Base-by-base conservation (phyloP, 768 basidiomycete genomes). In the Hericium erinaceus region DNA sequence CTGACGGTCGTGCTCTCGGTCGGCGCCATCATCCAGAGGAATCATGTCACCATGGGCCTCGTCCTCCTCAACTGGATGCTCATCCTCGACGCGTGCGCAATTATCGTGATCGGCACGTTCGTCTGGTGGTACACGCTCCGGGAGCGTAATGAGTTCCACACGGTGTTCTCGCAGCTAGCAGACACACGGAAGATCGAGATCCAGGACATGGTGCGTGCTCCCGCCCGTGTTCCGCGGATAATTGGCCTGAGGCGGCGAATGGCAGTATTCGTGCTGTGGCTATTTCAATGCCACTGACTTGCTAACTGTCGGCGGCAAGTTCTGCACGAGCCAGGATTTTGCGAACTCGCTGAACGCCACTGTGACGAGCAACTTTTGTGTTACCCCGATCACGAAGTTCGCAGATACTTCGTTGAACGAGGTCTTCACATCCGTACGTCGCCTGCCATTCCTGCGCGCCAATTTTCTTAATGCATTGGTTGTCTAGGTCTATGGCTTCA, bases 121-220 rank as follows among this genome's bases (percentile, higher is more conserved):
- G 73, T 95, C 53, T 95, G 93, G 93, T 82, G 87, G 71, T 89
- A 73, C 67, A 91, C 92, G 5, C 76, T 95, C 16, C 70, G 78
- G 56, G 85, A 92, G 67, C 81, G 85, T 26, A 70, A 72, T 48
- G 82, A 89, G 64, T 95, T 85, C 71, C 79, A 82, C 60, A 59
- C 59, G 0, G 70, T 81, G 24, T 95, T 84, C 78, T 59, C 73
- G 12, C 69, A 69, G 52, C 75, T 77, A 58, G 71, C 76, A 33
- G 59, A 72, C 26, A 73, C 71, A 1, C 77, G 73, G 20, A 78
- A 82, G 60, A 74, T 83, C 40, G 65, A 71, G 15, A 69, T 95
- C 28, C 93, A 95, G 71, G 83, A 95, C 64, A 70, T 77, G 77
- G 92, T 92, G 61, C 59, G 78, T 70, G 10, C 26, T 12, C 13